Base-by-base conservation (phyloP, 129 eudicot species). In the Chrysanthemum makinoi region DNA sequence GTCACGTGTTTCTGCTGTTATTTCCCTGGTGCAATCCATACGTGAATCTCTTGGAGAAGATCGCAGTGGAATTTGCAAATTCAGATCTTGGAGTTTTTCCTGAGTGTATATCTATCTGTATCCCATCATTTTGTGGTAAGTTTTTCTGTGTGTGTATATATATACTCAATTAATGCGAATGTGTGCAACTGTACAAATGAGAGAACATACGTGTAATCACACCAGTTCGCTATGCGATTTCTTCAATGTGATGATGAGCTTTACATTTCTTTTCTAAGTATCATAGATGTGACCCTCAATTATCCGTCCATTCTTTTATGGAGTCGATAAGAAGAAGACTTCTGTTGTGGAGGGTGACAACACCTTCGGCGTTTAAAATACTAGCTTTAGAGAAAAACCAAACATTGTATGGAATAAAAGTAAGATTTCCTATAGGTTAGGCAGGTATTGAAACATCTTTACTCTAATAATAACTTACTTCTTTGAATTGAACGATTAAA, bases 1-100 rank as follows among this genome's bases (percentile, higher is more conserved):
- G 65, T 80, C 87, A 70, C 75, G 28, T 62, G 86, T 90, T 70
- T 87, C 93, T 53, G 91, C 82, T 62, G 93, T 95, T 66, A 6
- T 78, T 75, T 84, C 88, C 54, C 70, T 95, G 79, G 81, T 95
- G 66, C 85, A 82, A 74, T 95, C 99, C 20, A 84, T 95, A 77
- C 91, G 94, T 14, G 88, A 95, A 65, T 95, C 99, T 60, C 85
- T 95, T 39, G 35, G 70, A 46, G 97, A 88, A 69, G 80, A 81
- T 74, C 99, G 99, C 9, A 96, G 97, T 69, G 99, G 99, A 67
- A 90, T 95, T 49, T 90, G 99, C 97, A 90, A 81, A 77, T 95
- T 76, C 71, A 84, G 97, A 84, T 86, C 88, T 64, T 84, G 90
- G 96, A 86, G 72, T 70, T 77, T 77, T 71, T 80, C 89, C 69